phyloP scores from a whole-genome alignment of 129 eudicot genomes.

The Gnaphalium uliginosum region DNA sequence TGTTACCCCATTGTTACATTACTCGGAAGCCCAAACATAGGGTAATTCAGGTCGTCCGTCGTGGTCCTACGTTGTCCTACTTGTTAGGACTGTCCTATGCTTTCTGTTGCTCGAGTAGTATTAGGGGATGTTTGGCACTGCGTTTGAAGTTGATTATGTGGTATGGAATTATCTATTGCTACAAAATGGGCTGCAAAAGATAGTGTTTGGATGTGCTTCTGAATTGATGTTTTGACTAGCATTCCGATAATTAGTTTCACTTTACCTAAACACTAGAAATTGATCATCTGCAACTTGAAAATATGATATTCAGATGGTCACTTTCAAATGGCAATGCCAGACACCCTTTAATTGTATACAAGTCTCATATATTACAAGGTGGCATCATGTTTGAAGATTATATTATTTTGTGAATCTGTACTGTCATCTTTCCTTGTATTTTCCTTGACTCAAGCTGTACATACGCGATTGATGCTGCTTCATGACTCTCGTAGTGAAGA shows the following conservation, averaged over 20 bases:
- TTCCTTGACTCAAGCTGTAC: constrained; percentile 59
- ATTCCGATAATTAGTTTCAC: too few species aligned
- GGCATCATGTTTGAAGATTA: background rate
- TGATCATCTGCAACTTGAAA: background rate
- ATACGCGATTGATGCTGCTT: constrained; percentile 96
- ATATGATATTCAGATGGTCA: background rate
- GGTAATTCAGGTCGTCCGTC: background rate
- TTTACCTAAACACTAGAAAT: background rate
- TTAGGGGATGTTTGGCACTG: background rate
- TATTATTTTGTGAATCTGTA: background rate
- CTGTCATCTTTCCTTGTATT: constrained; percentile 6
- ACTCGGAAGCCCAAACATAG: background rate
- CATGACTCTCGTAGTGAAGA: constrained; percentile 98
- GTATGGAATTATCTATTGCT: background rate
- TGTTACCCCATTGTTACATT: background rate
- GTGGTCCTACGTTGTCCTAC: too few species aligned
- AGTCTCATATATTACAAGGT: background rate
- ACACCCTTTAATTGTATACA: background rate
- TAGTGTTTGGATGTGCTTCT: background rate
- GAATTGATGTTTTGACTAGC: background rate
- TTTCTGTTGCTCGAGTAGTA: background rate
- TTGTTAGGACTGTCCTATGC: background rate
- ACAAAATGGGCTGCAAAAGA: background rate
- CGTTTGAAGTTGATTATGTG: background rate
- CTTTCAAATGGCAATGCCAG: background rate